Evolutionary conservation across 805 yeast species (phyloP).

Genomic region (Myxozyma nipponensis): DNA sequence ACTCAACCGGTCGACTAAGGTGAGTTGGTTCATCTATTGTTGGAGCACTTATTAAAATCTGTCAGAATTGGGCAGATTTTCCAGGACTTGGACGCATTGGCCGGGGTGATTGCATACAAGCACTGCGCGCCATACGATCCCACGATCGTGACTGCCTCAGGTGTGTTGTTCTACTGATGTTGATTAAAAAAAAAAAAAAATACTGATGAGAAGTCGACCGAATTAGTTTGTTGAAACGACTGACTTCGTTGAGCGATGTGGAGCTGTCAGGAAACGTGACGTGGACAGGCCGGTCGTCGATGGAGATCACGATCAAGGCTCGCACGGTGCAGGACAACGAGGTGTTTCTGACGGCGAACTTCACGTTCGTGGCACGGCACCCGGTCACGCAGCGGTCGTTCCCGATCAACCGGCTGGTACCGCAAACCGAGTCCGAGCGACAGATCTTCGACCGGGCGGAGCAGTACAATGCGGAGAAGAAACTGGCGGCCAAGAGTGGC

Average conservation of each 20-base stretch:
- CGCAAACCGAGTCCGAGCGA: constrained; percentile 73
- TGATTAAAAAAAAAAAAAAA: neutral
- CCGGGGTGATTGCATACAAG: constrained; percentile 88
- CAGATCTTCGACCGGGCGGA: constrained; percentile 83
- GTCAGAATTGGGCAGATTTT: constrained; percentile 86
- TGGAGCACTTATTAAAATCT: neutral
- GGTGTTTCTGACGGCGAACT: constrained; percentile 80
- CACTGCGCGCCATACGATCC: constrained; percentile 96
- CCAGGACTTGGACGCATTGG: constrained; percentile 90
- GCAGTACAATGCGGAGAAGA: constrained; percentile 81
- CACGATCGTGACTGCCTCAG: constrained; percentile 86
- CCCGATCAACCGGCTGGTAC: constrained; percentile 77
- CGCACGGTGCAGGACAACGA: constrained; percentile 68
- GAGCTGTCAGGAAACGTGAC: constrained; percentile 86
- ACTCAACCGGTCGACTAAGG: constrained; percentile 72
- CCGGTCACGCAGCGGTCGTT: constrained; percentile 88
- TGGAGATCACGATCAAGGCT: constrained; percentile 92
- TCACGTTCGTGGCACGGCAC: constrained; percentile 93
- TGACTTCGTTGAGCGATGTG: constrained; percentile 71
- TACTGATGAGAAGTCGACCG: constrained; percentile 56
- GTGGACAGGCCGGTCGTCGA: constrained; percentile 92
- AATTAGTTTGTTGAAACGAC: constrained; percentile 77
- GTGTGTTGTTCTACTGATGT: neutral
- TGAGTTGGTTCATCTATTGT: neutral
- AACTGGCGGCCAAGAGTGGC: constrained; percentile 64